Evolutionary conservation across 805 yeast genomes (phyloP), one percentile per base, ranked within the genome.

Genomic region (Blastobotrys robertii): DNA sequence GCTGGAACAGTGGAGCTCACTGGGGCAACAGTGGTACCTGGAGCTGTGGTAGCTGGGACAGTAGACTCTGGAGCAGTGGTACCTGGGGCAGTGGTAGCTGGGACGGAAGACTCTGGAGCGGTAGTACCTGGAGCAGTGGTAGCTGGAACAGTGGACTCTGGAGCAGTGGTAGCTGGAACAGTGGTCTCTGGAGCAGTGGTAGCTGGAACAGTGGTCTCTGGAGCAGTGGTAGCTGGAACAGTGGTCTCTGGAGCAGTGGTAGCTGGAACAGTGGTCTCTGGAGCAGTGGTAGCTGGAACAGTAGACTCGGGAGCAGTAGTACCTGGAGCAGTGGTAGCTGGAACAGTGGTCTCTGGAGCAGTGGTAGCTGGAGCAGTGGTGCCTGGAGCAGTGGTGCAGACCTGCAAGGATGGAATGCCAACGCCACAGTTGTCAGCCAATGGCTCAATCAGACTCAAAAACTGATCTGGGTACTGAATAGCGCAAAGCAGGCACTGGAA

Each of bases 71-170:
- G 34, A 28, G 25, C 37, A 22, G 34, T 35, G n/a, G 34, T 38
- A 9, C 13, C 25, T 16, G 30, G 30, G 33, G 15, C 29, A 28
- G 42, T 15, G 42, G 32, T 8, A 10, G 32, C 37, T 32, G 42
- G 32, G n/a, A 33, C 13, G 25, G 43, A 25, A 34, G 43, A 16
- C 16, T 31, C 42, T 15, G 40, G 33, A 15, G 43, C 33, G 25
- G 13, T 12, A 29, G 36, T 15, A 30, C n/a, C n/a, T 7, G 30
- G 12, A 31, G 42, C 14, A 10, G 14, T 22, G n/a, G 42, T 38
- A 28, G 11, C 42, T 11, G 35, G 31, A 13, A 22, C 41, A 37
- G 40, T 38, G 19, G 12, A 29, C 4, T 37, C n/a, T 9, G 22
- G 38, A 11, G 14, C 12, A 11, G 36, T 10, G 28, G 44, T 34